Conservation (phyloP, 116 monocot species). For the Papilionanthe hybrid region DNA sequence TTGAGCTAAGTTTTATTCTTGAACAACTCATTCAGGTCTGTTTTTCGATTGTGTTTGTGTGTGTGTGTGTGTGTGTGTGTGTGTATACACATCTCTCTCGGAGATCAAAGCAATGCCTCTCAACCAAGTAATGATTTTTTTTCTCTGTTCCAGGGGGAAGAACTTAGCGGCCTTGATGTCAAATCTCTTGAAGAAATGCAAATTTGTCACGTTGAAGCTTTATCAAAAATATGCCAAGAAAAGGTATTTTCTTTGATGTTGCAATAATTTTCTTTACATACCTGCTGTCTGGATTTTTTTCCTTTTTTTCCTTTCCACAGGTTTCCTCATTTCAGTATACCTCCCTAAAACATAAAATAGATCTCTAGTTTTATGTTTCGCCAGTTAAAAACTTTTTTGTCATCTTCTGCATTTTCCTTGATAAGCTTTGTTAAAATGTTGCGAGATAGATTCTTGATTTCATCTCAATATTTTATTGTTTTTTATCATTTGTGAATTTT, state of each 20-base stretch:
- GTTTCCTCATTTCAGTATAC: neutral
- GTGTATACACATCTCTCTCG: no score
- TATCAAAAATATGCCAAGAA: conserved; percentile 83
- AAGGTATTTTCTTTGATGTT: conserved; percentile 45
- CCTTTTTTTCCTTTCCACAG: neutral
- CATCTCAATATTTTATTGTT: neutral
- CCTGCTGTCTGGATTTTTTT: neutral
- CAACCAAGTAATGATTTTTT: neutral
- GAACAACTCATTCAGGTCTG: neutral
- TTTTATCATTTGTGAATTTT: neutral
- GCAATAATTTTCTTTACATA: neutral
- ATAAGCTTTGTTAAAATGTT: neutral
- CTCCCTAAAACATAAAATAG: neutral
- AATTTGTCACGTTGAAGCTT: conserved; percentile 78
- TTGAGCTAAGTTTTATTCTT: neutral
- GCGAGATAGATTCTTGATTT: neutral
- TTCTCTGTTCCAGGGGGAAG: conserved; percentile 57
- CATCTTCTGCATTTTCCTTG: neutral
- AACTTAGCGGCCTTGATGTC: conserved; percentile 52
- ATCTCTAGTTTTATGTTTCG: neutral
- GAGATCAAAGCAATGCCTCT: neutral
- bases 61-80: no score
- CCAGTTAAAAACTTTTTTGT: neutral
- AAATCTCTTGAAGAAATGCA: conserved; percentile 71
- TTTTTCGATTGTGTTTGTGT: no score